phyloP scores from a whole-genome alignment of 129 eudicot genomes.

The Tagetes patula region DNA sequence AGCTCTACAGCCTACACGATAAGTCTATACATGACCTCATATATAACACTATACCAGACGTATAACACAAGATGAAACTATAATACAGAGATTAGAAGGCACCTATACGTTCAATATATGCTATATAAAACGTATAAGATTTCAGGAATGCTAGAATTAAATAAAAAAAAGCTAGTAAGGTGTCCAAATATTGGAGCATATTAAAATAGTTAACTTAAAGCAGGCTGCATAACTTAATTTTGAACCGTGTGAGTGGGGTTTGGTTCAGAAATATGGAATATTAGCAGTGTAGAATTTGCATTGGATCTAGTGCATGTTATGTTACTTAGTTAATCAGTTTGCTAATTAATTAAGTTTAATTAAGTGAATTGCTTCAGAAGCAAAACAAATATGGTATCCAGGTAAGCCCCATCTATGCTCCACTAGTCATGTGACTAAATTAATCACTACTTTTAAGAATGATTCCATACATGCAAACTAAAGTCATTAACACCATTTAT shows the following conservation, averaged over 20 bases:
- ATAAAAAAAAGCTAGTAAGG: too few relatives aligned
- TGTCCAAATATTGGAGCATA: too few relatives aligned
- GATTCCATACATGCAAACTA: conserved; percentile 27
- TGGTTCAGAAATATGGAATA: not conserved
- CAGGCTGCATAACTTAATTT: not conserved
- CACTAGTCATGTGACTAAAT: conserved; percentile 31
- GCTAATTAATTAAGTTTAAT: not conserved
- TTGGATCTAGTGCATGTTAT: conserved; percentile 33
- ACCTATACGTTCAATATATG: too few relatives aligned
- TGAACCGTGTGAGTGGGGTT: not conserved
- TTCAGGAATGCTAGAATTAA: too few relatives aligned
- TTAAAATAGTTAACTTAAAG: too few relatives aligned
- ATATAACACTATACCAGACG: too few relatives aligned
- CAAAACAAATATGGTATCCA: conserved; percentile 22
- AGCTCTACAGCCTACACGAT: too few relatives aligned
- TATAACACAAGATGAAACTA: too few relatives aligned
- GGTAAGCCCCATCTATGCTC: conserved; percentile 28
- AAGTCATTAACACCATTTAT: conserved; percentile 24
- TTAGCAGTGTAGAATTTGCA: conserved; percentile 16
- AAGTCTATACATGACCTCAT: too few relatives aligned
- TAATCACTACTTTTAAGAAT: conserved; percentile 33
- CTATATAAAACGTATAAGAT: too few relatives aligned
- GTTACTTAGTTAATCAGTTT: not conserved
- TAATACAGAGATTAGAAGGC: too few relatives aligned
- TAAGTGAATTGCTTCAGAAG: conserved; percentile 7